Percentiles rank a stretch among this genome's conserved stretches.
Conservation (phyloP, 345 rosid species). For the Ceriops decandra region DNA sequence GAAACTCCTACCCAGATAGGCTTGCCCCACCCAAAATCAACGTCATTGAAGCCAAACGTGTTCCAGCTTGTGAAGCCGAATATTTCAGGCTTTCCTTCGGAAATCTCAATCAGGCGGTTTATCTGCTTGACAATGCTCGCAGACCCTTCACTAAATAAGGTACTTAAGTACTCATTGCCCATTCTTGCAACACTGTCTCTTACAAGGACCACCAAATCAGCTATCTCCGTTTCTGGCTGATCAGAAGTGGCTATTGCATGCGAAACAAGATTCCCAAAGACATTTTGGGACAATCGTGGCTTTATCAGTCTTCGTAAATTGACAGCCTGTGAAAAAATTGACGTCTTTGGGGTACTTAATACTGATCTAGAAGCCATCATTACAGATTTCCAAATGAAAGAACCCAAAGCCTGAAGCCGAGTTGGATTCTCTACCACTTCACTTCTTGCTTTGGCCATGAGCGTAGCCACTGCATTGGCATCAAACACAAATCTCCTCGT, state of each 20-base stretch:
- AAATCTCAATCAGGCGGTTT: not conserved
- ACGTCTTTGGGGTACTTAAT: not conserved
- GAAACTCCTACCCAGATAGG: not conserved
- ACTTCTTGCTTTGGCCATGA: slow-evolving; percentile 7
- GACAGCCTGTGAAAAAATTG: not conserved
- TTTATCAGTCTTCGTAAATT: not conserved
- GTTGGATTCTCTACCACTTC: not conserved
- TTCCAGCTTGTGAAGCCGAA: not conserved
- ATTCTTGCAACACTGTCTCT: not conserved
- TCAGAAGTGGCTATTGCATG: not conserved
- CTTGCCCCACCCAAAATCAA: slow-evolving; percentile 11
- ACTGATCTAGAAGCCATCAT: not conserved
- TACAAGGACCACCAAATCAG: not conserved
- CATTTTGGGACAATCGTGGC: not conserved
- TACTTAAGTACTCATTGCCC: not conserved
- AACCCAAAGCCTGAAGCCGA: not conserved
- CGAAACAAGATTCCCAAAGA: not conserved
- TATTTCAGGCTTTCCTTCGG: not conserved
- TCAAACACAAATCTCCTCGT: slow-evolving; percentile 20
- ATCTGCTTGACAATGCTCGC: not conserved
- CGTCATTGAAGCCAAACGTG: not conserved
- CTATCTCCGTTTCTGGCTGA: not conserved
- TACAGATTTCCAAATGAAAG: slow-evolving; percentile 9
- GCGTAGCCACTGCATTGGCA: slow-evolving; percentile 6
- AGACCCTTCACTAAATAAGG: not conserved